phyloP scores from a whole-genome alignment of 2,329 filamentous ascomycete genomes.

The Sclerotinia spermophila region DNA sequence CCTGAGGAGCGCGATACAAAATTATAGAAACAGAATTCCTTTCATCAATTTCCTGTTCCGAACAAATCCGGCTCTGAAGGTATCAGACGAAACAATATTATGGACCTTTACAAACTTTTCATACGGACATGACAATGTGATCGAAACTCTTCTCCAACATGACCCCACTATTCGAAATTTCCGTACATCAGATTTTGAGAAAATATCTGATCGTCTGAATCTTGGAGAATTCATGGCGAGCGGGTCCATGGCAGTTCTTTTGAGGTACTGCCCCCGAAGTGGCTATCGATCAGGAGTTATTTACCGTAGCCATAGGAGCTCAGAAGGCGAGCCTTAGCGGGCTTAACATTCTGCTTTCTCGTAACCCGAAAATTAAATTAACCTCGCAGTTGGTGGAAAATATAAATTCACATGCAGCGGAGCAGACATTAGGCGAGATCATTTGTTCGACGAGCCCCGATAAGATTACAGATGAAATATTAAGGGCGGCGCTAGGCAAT shows the following conservation, averaged over 20 bases:
- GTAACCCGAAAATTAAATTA: not conserved
- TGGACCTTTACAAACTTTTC: not conserved
- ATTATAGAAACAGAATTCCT: not conserved
- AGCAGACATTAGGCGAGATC: not conserved
- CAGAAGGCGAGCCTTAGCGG: rapidly evolving
- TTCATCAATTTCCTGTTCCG: not conserved
- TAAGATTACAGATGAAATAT: not conserved
- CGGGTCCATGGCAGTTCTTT: not conserved
- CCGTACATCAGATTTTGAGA: not conserved
- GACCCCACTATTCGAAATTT: not conserved
- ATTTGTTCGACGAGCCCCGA: not conserved
- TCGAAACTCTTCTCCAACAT: not conserved
- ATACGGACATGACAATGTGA: not conserved
- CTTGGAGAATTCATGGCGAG: not conserved
- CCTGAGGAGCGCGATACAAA: not conserved
- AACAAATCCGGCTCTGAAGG: not conserved
- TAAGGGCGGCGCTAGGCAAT: not conserved
- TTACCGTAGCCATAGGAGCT: not conserved
- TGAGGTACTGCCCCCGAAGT: not conserved
- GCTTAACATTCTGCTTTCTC: not conserved
- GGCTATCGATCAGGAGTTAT: not conserved
- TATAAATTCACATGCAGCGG: not conserved
- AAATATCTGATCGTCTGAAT: not conserved
- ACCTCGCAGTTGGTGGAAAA: not conserved
- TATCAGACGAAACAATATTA: not conserved